Evolutionary conservation across 768 basidiomycete genomes (phyloP), one percentile per base, ranked within the genome.

Genomic region (Amyloporia xantha): DNA sequence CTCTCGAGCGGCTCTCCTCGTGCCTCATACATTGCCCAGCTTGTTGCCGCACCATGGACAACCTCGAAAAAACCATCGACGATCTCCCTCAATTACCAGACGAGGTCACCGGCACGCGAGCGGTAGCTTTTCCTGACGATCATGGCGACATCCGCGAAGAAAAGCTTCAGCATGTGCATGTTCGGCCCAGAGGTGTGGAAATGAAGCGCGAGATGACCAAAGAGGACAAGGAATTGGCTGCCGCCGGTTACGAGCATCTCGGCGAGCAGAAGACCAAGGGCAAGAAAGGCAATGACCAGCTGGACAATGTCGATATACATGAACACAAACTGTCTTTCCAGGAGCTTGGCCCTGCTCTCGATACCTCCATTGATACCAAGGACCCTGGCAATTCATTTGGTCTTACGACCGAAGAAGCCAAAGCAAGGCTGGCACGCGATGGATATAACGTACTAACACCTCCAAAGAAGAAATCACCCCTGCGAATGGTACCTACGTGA

Each of bases 201-300:
- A 73, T 82, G 76, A 77, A 74, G 51, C 73, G 76, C 46, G 75
- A 81, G 48, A 62, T 82, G 61, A 83, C 82, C n/a, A 73, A 78
- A 56, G 82, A 84, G 59, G 81, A 84, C 49, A 76, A 72, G 54
- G 78, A 80, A 42, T 74, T 85, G 41, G 79, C 81, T 12, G 79
- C 76, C 2, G 82, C 82, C n/a, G 81, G 81, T 1, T 85, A 85
- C 59, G 79, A 79, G 44, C 79, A 82, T 58, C 68, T 85, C 23
- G 67, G 75, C 25, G 68, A 71, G 51, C 67, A 73, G 46, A 75
- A 76, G 47, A 36, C 41, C 35, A 54, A 56, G 43, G 59, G 47
- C 11, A 66, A 68, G 40, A 63, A 67, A 36, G 66, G 50, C 15
- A 57, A 62, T 25, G 46, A 61, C 6, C 40, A 66, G 33, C 54